Base-by-base conservation (phyloP, 192 early-diverging fungal genomes). In the Entophlyctis helioformis region DNA sequence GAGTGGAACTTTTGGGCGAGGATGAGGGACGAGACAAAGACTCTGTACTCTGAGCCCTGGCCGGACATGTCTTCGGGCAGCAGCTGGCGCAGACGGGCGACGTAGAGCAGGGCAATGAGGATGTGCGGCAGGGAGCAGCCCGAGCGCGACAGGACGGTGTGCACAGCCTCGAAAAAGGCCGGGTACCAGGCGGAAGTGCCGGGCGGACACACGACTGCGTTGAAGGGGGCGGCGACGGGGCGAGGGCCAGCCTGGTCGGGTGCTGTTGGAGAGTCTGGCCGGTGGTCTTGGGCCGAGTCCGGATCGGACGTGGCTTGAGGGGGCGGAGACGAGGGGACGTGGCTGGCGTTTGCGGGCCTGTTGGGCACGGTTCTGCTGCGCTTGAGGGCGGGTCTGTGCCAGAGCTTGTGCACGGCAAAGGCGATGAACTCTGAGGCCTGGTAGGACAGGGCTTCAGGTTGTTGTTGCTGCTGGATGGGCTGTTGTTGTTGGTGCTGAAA, bases 1-100 rank as follows among this genome's bases (percentile, higher is more conserved):
- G 74, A 75, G 38, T 83, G 72, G 51, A 81, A 89, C 62, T 94
- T 94, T 40, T 85, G 85, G 9, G 91, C 84, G 18, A 86, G 60
- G 43, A 94, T 82, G 18, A 94, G 63, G 0, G 87, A 71, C 21
- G 83, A 77, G 22, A 89, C 60, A 65, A 89, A 91, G 72, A 91
- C n/a, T n/a, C n/a, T n/a, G n/a, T n/a, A 79, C 34, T 54, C 52
- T 32, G 52, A 45, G 36, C 52, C 52, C 39, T 46, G 46, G 19
- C 46, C 59, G 3, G 50, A 42, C 16, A 31, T 29, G 9, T 44
- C 25, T 39, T 21, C 21, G 1, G 49, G 51, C 1, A 59, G 22
- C 8, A 45, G 34, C 28, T 63, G 26, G 26, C 62, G 47, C 1
- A 64, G 54, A 23, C 62, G 56, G 27, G 62, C 54, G 31, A 64